Conservation (phyloP, 768 basidiomycete species). For the Rhizopogon vulgaris region DNA sequence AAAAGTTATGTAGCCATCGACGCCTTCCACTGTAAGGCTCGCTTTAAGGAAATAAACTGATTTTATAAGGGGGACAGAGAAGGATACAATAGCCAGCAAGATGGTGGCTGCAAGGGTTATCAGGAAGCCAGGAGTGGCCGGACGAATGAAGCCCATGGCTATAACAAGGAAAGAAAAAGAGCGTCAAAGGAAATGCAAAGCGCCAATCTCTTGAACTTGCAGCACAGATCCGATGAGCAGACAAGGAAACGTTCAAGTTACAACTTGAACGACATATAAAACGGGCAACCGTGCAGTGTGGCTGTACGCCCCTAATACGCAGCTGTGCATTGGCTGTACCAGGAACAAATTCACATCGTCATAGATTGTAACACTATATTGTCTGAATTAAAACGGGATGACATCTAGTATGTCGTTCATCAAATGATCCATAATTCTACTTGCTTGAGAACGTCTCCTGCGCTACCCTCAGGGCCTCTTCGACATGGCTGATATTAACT, state of each 20-base stretch:
- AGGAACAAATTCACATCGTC: no score
- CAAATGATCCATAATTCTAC: constrained; percentile 1
- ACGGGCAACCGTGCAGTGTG: not conserved
- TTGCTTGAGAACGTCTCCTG: constrained; percentile 30
- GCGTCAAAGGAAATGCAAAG: not conserved
- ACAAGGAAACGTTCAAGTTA: not conserved
- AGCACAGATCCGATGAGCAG: not conserved
- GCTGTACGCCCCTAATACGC: not conserved
- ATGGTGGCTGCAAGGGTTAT: constrained; percentile 74
- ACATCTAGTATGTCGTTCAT: not conserved
- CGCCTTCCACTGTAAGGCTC: constrained; percentile 38
- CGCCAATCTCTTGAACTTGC: not conserved
- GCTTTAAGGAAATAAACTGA: constrained; percentile 87
- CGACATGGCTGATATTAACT: constrained; percentile 49
- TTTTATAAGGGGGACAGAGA: constrained; percentile 88
- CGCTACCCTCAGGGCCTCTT: constrained; percentile 62
- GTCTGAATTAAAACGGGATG: not conserved
- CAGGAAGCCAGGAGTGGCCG: constrained; percentile 87
- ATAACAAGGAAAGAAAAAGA: not conserved
- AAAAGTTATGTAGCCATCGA: constrained; percentile 66
- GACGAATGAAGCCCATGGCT: constrained; percentile 61
- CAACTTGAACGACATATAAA: not conserved
- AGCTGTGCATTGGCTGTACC: constrained; percentile 1
- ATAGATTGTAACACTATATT: not conserved
- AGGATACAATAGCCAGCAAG: constrained; percentile 80